These are phyloP conservation scores for Dinochytrium kinnereticum DNA, from an alignment of 371 early-diverging fungal species.

Conservation along the genomic window DNA sequence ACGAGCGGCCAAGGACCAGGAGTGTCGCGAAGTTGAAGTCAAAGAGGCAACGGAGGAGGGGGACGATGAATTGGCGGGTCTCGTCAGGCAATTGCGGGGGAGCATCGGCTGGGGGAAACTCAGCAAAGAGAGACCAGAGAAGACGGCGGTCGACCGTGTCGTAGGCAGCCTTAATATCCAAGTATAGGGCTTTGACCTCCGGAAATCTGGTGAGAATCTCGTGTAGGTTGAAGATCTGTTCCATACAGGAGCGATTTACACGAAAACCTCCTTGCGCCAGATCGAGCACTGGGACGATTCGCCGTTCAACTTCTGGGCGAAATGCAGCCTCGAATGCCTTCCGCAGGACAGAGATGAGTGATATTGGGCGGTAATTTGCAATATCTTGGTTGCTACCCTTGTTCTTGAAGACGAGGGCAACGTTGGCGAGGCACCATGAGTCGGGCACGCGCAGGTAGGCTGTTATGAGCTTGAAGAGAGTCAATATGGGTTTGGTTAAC, in stretches of 20 bases:
- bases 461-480: not conserved
- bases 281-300: not conserved
- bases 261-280: slow-evolving; percentile 28
- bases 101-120: not conserved
- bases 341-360: slow-evolving; percentile 14
- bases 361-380: slow-evolving; percentile 28
- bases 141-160: slow-evolving; percentile 16
- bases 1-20: slow-evolving; percentile 9
- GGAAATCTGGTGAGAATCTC: slow-evolving; percentile 14
- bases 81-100: not conserved
- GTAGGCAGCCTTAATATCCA: slow-evolving; percentile 17
- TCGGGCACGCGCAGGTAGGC: not conserved
- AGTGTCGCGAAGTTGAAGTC: not conserved
- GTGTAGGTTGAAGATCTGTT: slow-evolving; percentile 16
- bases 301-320: not conserved
- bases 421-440: slow-evolving; percentile 15
- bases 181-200: slow-evolving; percentile 21
- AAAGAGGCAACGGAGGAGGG: slow-evolving; percentile 16
- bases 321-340: slow-evolving; percentile 15
- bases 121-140: not conserved
- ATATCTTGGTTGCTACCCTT: slow-evolving; percentile 17
- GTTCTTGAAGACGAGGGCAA: slow-evolving; percentile 18
- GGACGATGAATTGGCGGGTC: slow-evolving; percentile 9
- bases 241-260: not conserved
- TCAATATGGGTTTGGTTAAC: not conserved